phyloP scores from a whole-genome alignment of 495 filamentous ascomycete species.

The Penicillium malachiteum region DNA sequence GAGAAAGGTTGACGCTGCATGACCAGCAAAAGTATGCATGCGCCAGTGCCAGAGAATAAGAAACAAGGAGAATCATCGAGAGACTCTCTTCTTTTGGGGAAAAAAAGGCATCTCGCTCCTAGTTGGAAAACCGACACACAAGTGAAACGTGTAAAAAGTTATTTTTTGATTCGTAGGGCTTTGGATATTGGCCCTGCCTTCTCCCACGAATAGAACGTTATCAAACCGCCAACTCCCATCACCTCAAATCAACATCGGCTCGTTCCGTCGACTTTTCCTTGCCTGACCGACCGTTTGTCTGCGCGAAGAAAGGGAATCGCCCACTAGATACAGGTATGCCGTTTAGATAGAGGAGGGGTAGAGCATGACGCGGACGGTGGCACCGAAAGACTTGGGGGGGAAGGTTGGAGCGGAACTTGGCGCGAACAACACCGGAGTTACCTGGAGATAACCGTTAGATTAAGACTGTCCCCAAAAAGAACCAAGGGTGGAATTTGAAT shows the following conservation, averaged over 20 bases:
- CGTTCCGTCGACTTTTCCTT: slow-evolving; percentile 45
- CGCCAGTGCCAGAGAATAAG: slow-evolving; percentile 13
- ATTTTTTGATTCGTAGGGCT: slow-evolving; percentile 48
- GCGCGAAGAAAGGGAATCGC: slow-evolving; percentile 43
- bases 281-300: slow-evolving; percentile 40
- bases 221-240: slow-evolving; percentile 49
- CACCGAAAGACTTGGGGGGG: slow-evolving; percentile 94
- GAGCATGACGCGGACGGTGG: slow-evolving; percentile 95
- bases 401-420: slow-evolving; percentile 92
- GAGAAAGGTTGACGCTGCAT: slow-evolving; percentile 27
- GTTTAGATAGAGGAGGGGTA: slow-evolving; percentile 74
- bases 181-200: slow-evolving; percentile 41
- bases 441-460: slow-evolving; percentile 49
- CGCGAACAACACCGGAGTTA: slow-evolving; percentile 94
- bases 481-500: neutral
- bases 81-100: slow-evolving; percentile 8
- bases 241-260: slow-evolving; percentile 40
- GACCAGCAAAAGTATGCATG: slow-evolving; percentile 30
- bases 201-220: slow-evolving; percentile 46
- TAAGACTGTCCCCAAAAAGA: slow-evolving; percentile 4
- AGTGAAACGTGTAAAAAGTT: slow-evolving; percentile 28
- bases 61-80: slow-evolving; percentile 24
- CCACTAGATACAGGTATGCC: slow-evolving; percentile 40
- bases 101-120: slow-evolving; percentile 15
- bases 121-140: slow-evolving; percentile 14